Base-by-base conservation (phyloP, 176 grass and related monocot species). In the Puya raimondii region DNA sequence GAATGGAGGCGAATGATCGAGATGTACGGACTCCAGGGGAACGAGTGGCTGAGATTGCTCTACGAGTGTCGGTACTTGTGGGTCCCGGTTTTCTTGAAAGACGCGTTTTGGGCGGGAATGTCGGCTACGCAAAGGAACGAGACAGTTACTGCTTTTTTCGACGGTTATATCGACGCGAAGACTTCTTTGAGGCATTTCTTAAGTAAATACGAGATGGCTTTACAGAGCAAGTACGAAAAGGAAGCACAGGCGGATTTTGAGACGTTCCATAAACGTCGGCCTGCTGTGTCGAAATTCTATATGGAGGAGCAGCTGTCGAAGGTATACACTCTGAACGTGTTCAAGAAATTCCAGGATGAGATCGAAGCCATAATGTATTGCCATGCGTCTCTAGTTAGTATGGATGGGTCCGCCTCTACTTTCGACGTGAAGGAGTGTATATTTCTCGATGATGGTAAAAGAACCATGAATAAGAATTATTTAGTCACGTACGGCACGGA, bases 291-390 rank as follows among this genome's bases (percentile, higher is more conserved):
- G 48, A 92, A 92, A 76, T 99, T 97, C 69, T 90, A 92, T 73
- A 97, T 92, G 94, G 94, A 97, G 81, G 89, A 97, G 56, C 94
- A 97, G 71, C 86, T 97, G 20, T 92, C 94, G 12, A 97, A 90
- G 76, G 84, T 90, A 53, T 97, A 92, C 78, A 97, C 94, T 52
- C 84, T 90, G 75, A 97, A 90, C 75, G 90, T 92, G 76, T 97
- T 97, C 68, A 97, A 97, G 79, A 90, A 83, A 68, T 92, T 97
- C 54, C 94, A 97, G 70, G 89, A 92, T 92, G 94, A 97, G 82
- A 88, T 97, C 70, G 89, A 92, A 82, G 86, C 89, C 69, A 97
- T 97, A 69, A 97, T 97, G 94, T 97, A 97, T 81, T 97, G 89
- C 70, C 89, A 97, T 64, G 86, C 88, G 76, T 85, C 86, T 69